Conservation (phyloP, 2,329 filamentous ascomycete genomes). For the Epichloe typhina region DNA sequence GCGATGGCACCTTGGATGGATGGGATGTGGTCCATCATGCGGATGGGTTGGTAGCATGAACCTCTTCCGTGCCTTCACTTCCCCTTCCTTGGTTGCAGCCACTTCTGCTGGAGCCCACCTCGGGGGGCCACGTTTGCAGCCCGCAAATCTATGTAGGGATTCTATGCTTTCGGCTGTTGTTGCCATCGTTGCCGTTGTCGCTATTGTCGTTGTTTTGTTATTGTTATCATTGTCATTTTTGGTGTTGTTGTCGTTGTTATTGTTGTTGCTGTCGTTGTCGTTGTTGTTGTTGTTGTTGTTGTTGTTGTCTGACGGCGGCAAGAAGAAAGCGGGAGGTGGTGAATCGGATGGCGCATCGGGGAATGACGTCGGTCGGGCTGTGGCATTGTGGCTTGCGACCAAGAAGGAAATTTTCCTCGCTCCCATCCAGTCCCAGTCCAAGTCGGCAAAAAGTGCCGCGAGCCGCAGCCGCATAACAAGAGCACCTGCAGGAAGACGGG, state of each 20-base stretch:
- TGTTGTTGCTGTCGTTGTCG: neutral
- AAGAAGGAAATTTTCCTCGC: neutral
- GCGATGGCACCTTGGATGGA: no score
- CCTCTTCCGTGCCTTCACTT: neutral
- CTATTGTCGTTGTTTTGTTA: neutral
- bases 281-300: neutral
- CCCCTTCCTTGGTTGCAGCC: no score
- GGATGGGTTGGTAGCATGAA: neutral
- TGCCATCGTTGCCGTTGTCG: neutral
- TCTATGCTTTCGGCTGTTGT: neutral
- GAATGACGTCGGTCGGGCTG: constrained; percentile 5
- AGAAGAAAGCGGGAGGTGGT: neutral
- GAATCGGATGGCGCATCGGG: constrained; percentile 1
- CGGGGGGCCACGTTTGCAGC: neutral
- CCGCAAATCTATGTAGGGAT: neutral
- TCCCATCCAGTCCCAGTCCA: neutral
- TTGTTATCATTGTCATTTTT: no score
- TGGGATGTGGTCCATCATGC: no score
- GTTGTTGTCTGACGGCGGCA: neutral
- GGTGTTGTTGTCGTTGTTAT: no score
- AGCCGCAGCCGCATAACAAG: neutral
- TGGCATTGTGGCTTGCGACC: neutral
- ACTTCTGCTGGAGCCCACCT: neutral
- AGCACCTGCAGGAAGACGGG: neutral
- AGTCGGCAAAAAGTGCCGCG: constrained; percentile 3